Conservation (phyloP, 345 rosid species). For the Moringa oleifera region DNA sequence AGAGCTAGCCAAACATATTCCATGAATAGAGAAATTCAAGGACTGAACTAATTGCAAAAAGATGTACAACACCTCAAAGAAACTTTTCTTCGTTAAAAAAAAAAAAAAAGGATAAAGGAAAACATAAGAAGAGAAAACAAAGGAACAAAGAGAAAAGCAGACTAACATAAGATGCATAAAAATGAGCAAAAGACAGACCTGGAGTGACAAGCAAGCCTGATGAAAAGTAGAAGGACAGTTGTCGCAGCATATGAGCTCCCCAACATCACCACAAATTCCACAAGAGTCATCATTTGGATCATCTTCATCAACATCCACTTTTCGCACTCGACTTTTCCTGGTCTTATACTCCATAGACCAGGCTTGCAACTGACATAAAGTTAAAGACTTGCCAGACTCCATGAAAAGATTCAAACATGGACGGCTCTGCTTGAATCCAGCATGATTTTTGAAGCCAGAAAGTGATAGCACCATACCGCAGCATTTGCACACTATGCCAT, state of each 20-base stretch:
- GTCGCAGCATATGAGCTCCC: conserved; percentile 93
- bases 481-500: conserved; percentile 79
- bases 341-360: conserved; percentile 84
- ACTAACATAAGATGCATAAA: background rate
- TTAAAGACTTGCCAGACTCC: conserved; percentile 75
- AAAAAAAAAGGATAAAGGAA: no score
- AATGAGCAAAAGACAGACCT: conserved; percentile 47
- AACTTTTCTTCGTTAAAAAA: no score
- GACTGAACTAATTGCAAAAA: no score
- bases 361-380: conserved; percentile 77
- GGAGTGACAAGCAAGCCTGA: conserved; percentile 67
- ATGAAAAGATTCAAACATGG: conserved; percentile 81
- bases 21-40: background rate
- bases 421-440: conserved; percentile 57
- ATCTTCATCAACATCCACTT: conserved; percentile 47
- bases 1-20: background rate
- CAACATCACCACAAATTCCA: conserved; percentile 89
- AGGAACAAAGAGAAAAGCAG: background rate
- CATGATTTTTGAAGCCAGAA: conserved; percentile 62
- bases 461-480: conserved; percentile 61
- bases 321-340: conserved; percentile 43
- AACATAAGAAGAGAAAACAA: background rate
- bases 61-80: no score
- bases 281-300: conserved; percentile 96
- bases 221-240: conserved; percentile 92